These are phyloP conservation scores for Crotalaria pallida DNA, from an alignment of 306 rosid genomes.

Conservation along the genomic window DNA sequence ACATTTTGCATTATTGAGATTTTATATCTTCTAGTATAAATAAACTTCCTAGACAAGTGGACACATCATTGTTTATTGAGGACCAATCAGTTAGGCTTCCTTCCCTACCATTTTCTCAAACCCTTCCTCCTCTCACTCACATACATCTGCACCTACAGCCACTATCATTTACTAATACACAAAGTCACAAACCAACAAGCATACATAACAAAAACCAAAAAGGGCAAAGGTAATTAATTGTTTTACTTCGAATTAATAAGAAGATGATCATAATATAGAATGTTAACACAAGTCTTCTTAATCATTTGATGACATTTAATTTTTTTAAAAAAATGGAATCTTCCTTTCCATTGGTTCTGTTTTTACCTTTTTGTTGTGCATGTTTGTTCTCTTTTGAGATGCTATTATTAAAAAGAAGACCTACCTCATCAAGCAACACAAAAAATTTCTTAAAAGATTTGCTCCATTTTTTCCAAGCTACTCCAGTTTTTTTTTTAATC, in stretches of 20 bases:
- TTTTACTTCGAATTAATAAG: background rate
- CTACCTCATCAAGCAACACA: constrained; percentile 26
- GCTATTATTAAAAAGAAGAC: background rate
- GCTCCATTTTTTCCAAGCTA: constrained; percentile 22
- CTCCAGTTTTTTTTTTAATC: background rate
- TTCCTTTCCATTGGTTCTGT: constrained; percentile 12
- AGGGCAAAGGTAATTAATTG: constrained; percentile 9
- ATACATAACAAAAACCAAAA: constrained; percentile 2
- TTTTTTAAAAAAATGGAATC: constrained; percentile 9
- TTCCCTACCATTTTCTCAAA: background rate
- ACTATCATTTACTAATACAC: background rate
- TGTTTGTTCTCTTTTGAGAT: constrained; percentile 1
- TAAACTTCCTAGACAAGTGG: background rate
- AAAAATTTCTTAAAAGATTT: constrained; percentile 12
- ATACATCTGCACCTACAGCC: background rate
- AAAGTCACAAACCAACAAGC: constrained; percentile 14
- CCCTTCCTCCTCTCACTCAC: background rate
- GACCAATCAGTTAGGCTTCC: background rate
- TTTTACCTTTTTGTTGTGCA: constrained; percentile 8
- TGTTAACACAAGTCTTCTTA: background rate
- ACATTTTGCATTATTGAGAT: background rate
- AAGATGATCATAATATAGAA: background rate
- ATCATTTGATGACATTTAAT: background rate
- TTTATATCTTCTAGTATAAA: background rate
- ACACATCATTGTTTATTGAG: background rate